A percentile compares a stretch with the other conserved stretches of the same genome.
Evolutionary conservation across 192 early-diverging fungal genomes (phyloP).

Genomic region (Pilobolus umbonatus): DNA sequence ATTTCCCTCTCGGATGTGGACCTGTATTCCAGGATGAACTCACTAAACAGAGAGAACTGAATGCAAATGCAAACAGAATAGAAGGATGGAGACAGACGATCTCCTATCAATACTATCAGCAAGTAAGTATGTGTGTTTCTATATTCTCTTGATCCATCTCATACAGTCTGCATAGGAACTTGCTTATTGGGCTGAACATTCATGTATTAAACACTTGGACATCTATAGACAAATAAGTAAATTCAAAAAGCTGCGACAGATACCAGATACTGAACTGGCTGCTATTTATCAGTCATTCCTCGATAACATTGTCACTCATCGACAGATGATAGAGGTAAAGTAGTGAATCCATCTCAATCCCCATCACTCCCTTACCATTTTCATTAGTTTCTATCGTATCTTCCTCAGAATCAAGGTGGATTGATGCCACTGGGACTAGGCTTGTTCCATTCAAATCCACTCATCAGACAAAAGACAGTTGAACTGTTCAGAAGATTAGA

Average conservation of each 20-base stretch:
- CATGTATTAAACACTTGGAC: slow-evolving; percentile 64
- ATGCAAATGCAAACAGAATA: slow-evolving; percentile 68
- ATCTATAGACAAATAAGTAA: slow-evolving; percentile 63
- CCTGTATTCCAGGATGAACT: slow-evolving; percentile 68
- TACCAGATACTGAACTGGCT: slow-evolving; percentile 59
- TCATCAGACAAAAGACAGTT: slow-evolving; percentile 63
- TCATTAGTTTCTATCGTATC: slow-evolving; percentile 55
- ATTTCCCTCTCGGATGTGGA: slow-evolving; percentile 58
- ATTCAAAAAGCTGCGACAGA: slow-evolving; percentile 41
- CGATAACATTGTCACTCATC: slow-evolving; percentile 61
- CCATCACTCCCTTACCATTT: no score
- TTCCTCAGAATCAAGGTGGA: slow-evolving; percentile 79
- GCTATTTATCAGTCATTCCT: slow-evolving; percentile 67
- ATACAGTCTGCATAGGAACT: slow-evolving; percentile 47
- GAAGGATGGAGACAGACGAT: slow-evolving; percentile 84
- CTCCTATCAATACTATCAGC: slow-evolving; percentile 64
- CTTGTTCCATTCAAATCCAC: slow-evolving; percentile 68
- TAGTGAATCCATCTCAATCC: neutral
- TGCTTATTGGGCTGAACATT: slow-evolving; percentile 45
- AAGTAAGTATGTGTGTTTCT: slow-evolving; percentile 33
- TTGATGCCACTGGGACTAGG: slow-evolving; percentile 76
- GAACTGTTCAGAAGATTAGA: slow-evolving; percentile 71
- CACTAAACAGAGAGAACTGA: slow-evolving; percentile 61
- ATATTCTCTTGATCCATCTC: neutral
- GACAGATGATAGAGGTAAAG: slow-evolving; percentile 73